Evolutionary conservation across 2,329 filamentous ascomycete genomes (phyloP).

Genomic region (Incumbomyces delicatus): DNA sequence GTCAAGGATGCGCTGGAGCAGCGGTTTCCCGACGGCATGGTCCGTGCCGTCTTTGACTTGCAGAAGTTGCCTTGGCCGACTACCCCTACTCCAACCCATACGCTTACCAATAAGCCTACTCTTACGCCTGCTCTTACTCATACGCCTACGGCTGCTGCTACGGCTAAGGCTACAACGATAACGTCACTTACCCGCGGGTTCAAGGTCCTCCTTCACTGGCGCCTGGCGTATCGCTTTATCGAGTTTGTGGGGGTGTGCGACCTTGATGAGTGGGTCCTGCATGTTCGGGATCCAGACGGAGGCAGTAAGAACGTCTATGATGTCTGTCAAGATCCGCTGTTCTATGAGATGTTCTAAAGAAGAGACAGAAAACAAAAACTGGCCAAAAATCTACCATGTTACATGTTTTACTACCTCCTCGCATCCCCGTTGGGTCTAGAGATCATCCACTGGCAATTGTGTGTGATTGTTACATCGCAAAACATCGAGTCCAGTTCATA

Average conservation of each 20-base stretch:
- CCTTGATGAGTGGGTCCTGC: conserved; percentile 4
- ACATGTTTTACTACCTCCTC: too few relatives aligned
- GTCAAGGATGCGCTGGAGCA: conserved; percentile 7
- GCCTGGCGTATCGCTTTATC: conserved; percentile 4
- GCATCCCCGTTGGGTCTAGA: too few relatives aligned
- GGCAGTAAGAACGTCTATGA: conserved; percentile 6
- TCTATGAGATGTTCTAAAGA: conserved; percentile 5
- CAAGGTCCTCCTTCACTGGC: conserved; percentile 2
- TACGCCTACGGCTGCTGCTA: too few relatives aligned
- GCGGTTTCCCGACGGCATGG: conserved; percentile 6
- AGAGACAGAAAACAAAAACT: not conserved
- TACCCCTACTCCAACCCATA: too few relatives aligned
- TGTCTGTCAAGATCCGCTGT: conserved; percentile 5
- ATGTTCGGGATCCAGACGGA: not conserved
- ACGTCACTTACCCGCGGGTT: not conserved
- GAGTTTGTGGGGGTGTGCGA: conserved; percentile 6
- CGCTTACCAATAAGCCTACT: too few relatives aligned
- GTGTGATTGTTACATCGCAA: too few relatives aligned
- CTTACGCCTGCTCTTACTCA: too few relatives aligned
- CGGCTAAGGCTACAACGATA: too few relatives aligned
- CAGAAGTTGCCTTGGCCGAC: conserved; percentile 1
- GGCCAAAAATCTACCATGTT: too few relatives aligned
- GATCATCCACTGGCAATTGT: too few relatives aligned
- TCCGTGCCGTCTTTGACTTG: not conserved
- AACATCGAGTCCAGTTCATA: too few relatives aligned